Evolutionary conservation across 352 stramenopile genomes (phyloP), one percentile per base, ranked within the genome.

Genomic region (Globisporangium orthogonon): DNA sequence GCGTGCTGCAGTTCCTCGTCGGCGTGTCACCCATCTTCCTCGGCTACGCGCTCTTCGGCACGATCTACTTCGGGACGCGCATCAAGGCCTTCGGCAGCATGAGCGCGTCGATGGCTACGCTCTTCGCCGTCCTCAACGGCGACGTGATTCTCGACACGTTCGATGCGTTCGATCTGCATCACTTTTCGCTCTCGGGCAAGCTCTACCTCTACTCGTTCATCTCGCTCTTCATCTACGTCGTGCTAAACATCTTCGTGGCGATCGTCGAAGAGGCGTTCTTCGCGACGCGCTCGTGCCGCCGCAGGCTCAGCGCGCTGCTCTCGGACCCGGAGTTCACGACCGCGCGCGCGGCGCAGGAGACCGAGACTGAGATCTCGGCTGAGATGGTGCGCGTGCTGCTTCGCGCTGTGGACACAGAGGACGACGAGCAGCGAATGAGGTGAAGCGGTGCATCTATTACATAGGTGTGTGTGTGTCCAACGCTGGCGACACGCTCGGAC

Each of bases 201-300:
- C 60, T 91, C 52, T 97, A 92, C 52, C 45, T 96, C 48, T 96
- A 94, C 64, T 78, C 80, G 41, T 97, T 97, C 67, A 91, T 96
- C 44, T 73, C 78, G 56, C 66, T 97, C n/a, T 97, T 96, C 66
- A 95, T 96, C 65, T 97, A 97, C 65, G 83, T 96, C 50, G 89
- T 97, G 52, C 74, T 97, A 50, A 97, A 97, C 60, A 87, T 97
- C 55, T 96, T 96, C 58, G 94, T 97, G 33, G 87, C 86, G 14
- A 93, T 97, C 52, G 82, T 96, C 45, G 89, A 97, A 50, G 86
- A 97, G 50, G 83, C 87, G 30, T 97, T 95, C 72, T 97, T 97
- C 56, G 83, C 86, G n/a, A 91, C 83, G 33, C 74, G 85, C 47
- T 75, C 76, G 28, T 83, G 70, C 31, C 66, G 76, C 2, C 72